phyloP scores from a whole-genome alignment of 768 basidiomycete genomes.

The Suillus hirtellus region DNA sequence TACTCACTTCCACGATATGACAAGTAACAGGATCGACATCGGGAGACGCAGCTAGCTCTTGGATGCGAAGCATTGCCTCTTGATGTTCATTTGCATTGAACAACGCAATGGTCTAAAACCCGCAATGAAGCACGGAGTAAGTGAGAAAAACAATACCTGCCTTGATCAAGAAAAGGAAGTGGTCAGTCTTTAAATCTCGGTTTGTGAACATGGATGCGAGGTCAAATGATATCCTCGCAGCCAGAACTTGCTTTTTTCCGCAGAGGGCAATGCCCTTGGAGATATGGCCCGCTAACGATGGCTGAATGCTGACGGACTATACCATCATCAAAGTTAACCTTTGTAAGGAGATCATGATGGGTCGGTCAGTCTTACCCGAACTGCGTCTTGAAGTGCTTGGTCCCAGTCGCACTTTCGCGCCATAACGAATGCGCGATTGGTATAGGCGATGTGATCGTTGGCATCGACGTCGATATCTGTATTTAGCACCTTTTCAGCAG shows the following conservation, averaged over 20 bases:
- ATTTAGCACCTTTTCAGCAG: background rate
- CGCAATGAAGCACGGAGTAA: background rate
- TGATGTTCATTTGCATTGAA: background rate
- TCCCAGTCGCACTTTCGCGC: background rate
- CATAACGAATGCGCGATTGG: background rate
- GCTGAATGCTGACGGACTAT: no score
- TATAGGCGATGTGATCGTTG: background rate
- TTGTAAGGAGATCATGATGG: no score
- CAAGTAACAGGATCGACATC: background rate
- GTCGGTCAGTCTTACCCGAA: no score
- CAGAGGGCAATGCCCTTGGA: no score
- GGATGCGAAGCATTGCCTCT: background rate
- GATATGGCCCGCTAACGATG: no score
- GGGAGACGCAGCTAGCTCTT: background rate
- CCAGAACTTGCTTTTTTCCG: no score
- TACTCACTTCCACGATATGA: background rate
- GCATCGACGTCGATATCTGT: background rate
- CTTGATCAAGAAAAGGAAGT: background rate
- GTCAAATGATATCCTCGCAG: no score
- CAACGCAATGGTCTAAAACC: background rate
- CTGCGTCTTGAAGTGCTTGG: background rate
- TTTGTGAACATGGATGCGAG: no score
- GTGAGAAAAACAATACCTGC: background rate
- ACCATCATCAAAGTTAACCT: no score
- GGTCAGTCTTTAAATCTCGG: no score